Conservation (phyloP, 306 rosid genomes). For the Medicago ruthenica region DNA sequence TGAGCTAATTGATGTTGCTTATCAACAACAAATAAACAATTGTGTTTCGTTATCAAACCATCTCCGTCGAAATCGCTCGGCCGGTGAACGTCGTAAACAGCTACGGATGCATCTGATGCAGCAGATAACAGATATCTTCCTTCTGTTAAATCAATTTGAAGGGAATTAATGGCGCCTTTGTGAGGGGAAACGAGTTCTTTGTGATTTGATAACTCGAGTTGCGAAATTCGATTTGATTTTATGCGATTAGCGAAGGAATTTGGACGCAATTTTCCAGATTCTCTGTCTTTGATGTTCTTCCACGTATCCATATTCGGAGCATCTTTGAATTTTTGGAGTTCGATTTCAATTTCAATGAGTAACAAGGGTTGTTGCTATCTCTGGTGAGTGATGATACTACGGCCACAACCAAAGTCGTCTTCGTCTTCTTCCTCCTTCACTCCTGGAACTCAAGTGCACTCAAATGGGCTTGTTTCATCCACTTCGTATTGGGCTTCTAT, state of each 20-base stretch:
- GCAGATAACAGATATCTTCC: conserved; percentile 80
- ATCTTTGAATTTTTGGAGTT: conserved; percentile 55
- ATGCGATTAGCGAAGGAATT: conserved; percentile 66
- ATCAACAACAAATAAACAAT: conserved; percentile 60
- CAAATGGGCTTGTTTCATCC: neutral
- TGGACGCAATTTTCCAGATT: conserved; percentile 72
- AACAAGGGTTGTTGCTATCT: neutral
- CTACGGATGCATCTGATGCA: conserved; percentile 82
- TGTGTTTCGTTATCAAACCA: conserved; percentile 58
- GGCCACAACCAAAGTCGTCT: neutral
- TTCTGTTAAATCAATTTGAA: conserved; percentile 91
- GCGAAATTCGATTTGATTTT: conserved; percentile 64
- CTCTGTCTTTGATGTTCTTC: conserved; percentile 91
- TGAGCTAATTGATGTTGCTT: conserved; percentile 76
- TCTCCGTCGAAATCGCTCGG: conserved; percentile 55
- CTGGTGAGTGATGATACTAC: neutral
- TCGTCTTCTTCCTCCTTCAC: neutral
- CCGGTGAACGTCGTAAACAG: conserved; percentile 79
- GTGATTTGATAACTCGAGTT: conserved; percentile 70
- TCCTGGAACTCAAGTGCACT: neutral
- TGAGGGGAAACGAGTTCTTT: conserved; percentile 81
- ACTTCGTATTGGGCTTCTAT: too few species aligned
- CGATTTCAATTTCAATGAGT: neutral
- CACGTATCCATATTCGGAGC: conserved; percentile 91
- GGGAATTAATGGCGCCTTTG: conserved; percentile 81